Evolutionary conservation across 768 basidiomycete species (phyloP).

Genomic region (Tulasnella sp.): DNA sequence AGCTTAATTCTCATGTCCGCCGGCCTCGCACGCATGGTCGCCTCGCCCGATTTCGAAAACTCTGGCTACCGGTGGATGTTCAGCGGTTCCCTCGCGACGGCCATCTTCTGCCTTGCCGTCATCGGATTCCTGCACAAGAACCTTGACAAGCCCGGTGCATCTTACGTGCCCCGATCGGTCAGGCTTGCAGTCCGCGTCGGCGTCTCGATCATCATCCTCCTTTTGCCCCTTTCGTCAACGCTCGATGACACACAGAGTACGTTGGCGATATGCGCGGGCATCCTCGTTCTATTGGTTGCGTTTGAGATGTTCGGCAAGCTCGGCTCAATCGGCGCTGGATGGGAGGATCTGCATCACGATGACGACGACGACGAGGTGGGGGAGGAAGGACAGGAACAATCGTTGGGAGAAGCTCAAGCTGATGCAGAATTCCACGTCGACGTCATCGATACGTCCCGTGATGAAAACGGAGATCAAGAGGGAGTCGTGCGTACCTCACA

Average conservation of each 20-base stretch:
- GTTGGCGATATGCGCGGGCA: background rate
- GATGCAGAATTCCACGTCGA: no score
- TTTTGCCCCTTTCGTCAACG: background rate
- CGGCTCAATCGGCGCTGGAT: background rate
- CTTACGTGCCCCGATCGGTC: background rate
- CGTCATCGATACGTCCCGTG: background rate
- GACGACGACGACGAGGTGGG: no score
- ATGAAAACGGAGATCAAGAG: background rate
- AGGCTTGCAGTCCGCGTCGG: background rate
- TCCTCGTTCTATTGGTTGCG: background rate
- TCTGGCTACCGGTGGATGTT: slow-evolving; percentile 11
- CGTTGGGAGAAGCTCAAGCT: no score
- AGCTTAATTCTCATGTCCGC: background rate
- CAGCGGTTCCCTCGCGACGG: background rate
- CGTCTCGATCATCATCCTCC: background rate
- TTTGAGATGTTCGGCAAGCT: background rate
- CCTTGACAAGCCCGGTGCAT: slow-evolving; percentile 4
- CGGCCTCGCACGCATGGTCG: background rate
- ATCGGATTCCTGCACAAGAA: slow-evolving; percentile 12
- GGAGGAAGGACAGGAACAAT: no score
- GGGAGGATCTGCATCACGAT: background rate
- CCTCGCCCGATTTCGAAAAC: background rate
- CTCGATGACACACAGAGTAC: background rate
- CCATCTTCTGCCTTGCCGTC: slow-evolving; percentile 9
- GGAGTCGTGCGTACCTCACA: no score